These are phyloP conservation scores for Ophiostoma sp. DNA, from an alignment of 2,329 filamentous ascomycete genomes.

Conservation along the genomic window DNA sequence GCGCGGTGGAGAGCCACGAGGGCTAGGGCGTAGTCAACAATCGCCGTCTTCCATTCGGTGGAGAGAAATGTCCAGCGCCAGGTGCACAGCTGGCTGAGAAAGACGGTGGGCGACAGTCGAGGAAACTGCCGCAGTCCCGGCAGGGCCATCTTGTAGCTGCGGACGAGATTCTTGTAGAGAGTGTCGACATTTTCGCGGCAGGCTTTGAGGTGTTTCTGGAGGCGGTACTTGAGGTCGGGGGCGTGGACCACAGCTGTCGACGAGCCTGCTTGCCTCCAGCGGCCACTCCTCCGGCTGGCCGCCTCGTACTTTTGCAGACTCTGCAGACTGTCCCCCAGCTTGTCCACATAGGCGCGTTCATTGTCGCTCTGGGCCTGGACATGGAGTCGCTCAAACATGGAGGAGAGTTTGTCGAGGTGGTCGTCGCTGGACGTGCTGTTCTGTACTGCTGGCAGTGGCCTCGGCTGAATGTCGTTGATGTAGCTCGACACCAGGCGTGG, in stretches of 20 bases:
- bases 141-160: background rate
- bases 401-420: background rate
- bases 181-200: background rate
- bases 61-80: constrained; percentile 35
- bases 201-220: background rate
- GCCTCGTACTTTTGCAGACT: background rate
- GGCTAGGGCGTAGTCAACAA: constrained; percentile 45
- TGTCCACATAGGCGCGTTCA: background rate
- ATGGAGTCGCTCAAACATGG: background rate
- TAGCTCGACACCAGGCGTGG: background rate
- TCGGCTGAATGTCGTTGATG: background rate
- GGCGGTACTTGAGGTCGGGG: background rate
- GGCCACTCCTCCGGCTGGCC: background rate
- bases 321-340: background rate
- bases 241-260: background rate
- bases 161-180: background rate
- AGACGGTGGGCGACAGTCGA: constrained; percentile 38
- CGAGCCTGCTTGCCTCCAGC: background rate
- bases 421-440: background rate
- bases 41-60: constrained; percentile 37
- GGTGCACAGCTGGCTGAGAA: constrained; percentile 40
- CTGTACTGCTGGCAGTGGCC: background rate
- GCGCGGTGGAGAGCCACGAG: constrained; percentile 46
- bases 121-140: constrained; percentile 27
- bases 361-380: background rate